Conservation (phyloP, 371 early-diverging fungal species). For the Syncephalastrum sp. region DNA sequence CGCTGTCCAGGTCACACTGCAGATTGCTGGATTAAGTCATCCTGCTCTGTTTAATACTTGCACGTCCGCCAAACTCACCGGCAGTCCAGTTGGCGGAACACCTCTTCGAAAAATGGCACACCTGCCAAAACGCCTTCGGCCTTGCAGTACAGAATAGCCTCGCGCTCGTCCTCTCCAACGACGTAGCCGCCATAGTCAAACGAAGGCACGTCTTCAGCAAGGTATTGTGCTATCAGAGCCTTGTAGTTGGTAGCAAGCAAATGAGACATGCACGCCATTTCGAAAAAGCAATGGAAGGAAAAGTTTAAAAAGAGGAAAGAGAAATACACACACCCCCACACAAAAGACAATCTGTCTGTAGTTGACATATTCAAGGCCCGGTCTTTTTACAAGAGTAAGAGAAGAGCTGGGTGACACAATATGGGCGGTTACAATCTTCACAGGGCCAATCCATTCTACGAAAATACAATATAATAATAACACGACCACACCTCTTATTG, state of each 20-base stretch:
- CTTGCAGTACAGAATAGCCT: slow-evolving; percentile 87
- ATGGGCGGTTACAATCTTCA: not conserved
- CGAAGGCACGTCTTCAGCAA: slow-evolving; percentile 93
- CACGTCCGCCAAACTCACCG: slow-evolving; percentile 44
- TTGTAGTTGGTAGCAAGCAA: slow-evolving; percentile 78
- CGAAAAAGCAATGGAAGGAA: slow-evolving; percentile 1
- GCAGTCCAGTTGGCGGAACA: slow-evolving; percentile 89
- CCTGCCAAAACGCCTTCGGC: slow-evolving; percentile 93
- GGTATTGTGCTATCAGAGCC: slow-evolving; percentile 70
- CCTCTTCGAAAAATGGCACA: slow-evolving; percentile 92
- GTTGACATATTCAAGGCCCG: too few species aligned
- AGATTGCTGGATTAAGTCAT: slow-evolving; percentile 7
- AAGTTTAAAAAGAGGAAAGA: slow-evolving; percentile 3
- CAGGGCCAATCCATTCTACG: not conserved
- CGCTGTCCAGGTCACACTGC: slow-evolving; percentile 81
- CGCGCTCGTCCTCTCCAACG: slow-evolving; percentile 86
- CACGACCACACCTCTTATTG: not conserved
- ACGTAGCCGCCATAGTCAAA: slow-evolving; percentile 98
- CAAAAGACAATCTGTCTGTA: too few species aligned
- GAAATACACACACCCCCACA: not conserved
- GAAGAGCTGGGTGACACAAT: too few species aligned
- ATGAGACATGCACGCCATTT: slow-evolving; percentile 47
- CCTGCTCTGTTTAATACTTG: not conserved
- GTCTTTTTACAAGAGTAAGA: too few species aligned
- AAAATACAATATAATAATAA: slow-evolving; percentile 1